A percentile compares a stretch with the other conserved stretches of the same genome.
Conservation (phyloP, 345 rosid genomes). For the Eucalyptus coolabah region DNA sequence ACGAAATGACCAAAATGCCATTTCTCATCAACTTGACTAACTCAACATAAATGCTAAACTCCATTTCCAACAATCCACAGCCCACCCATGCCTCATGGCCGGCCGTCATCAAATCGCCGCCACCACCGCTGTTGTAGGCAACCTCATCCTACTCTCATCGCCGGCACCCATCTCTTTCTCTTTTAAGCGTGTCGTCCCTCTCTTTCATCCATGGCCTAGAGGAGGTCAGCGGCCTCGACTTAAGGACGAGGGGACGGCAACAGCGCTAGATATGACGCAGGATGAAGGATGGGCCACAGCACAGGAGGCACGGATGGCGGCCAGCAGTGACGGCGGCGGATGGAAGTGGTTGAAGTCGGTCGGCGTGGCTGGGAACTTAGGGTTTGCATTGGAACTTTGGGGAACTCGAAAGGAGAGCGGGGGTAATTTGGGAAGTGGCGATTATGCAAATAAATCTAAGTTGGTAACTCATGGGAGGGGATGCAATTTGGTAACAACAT, state of each 20-base stretch:
- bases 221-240: neutral
- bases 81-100: neutral
- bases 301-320: neutral
- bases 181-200: neutral
- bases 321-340: fast-evolving
- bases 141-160: neutral
- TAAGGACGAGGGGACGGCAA: neutral
- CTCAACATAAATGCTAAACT: neutral
- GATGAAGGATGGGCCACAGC: neutral
- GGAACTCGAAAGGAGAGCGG: neutral
- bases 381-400: neutral
- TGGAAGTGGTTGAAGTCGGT: neutral
- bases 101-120: neutral
- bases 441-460: neutral
- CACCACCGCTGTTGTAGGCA: fast-evolving
- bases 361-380: neutral
- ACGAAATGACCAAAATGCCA: neutral
- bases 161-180: neutral
- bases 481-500: neutral
- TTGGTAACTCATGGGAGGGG: neutral
- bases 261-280: neutral
- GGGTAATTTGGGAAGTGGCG: neutral
- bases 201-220: neutral
- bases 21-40: neutral
- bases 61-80: neutral